A percentile compares a stretch with the other conserved stretches of the same genome.
phyloP scores from a whole-genome alignment of 495 filamentous ascomycete genomes.

The Xylaria sp. region DNA sequence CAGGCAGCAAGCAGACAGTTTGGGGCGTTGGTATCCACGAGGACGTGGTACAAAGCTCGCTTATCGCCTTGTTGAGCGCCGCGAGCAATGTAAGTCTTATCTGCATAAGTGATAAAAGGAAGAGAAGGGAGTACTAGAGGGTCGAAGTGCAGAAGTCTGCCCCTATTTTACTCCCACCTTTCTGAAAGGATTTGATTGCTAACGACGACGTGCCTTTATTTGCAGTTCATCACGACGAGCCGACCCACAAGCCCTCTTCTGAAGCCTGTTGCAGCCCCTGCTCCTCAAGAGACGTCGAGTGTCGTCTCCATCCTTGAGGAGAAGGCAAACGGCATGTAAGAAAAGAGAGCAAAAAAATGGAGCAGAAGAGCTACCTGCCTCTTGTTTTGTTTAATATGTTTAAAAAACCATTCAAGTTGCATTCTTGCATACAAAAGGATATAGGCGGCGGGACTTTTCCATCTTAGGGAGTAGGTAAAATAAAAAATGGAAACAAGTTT shows the following conservation, averaged over 20 bases:
- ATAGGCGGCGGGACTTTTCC: too few species aligned
- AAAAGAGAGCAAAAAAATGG: not conserved
- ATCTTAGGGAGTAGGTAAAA: too few species aligned
- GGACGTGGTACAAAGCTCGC: slow-evolving; percentile 90
- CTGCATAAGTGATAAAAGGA: not conserved
- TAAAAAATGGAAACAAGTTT: too few species aligned
- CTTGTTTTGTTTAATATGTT: too few species aligned
- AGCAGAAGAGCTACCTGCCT: too few species aligned
- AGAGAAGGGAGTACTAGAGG: too few species aligned
- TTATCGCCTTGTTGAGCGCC: slow-evolving; percentile 87
- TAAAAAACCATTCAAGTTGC: too few species aligned
- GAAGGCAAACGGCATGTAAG: not conserved
- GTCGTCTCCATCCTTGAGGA: not conserved
- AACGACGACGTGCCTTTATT: not conserved
- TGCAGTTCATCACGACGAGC: not conserved
- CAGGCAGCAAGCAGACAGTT: slow-evolving; percentile 72
- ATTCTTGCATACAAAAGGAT: too few species aligned
- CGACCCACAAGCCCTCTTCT: not conserved
- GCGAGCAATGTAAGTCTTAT: slow-evolving; percentile 65
- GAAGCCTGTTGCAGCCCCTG: not conserved
- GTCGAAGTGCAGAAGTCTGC: too few species aligned
- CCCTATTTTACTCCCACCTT: too few species aligned
- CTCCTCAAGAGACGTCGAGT: not conserved
- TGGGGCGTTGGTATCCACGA: slow-evolving; percentile 98
- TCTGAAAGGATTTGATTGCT: not conserved